Evolutionary conservation across 768 basidiomycete genomes (phyloP).

Genomic region (Kondoa malvinella): DNA sequence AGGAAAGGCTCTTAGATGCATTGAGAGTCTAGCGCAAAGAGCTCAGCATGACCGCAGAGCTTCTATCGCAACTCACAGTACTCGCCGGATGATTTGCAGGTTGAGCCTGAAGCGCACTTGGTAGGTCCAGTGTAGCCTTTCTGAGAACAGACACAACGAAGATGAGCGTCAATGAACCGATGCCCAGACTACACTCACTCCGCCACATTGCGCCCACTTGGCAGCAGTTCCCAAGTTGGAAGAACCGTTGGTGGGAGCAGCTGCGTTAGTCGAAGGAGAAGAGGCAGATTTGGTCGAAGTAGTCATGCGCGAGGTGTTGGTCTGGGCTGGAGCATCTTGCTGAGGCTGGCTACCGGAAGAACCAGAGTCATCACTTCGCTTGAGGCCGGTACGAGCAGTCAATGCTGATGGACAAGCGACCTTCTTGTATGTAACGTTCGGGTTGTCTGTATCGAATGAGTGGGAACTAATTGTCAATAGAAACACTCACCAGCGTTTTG

Average conservation of each 20-base stretch:
- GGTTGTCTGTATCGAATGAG: too few relatives aligned
- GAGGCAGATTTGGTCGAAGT: not conserved
- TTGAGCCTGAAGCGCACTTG: not conserved
- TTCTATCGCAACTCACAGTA: not conserved
- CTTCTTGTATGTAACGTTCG: not conserved
- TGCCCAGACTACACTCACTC: too few relatives aligned
- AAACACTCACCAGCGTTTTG: too few relatives aligned
- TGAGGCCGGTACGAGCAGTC: not conserved
- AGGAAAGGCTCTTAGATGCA: not conserved
- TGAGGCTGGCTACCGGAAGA: too few relatives aligned
- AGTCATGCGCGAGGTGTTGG: too few relatives aligned
- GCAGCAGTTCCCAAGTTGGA: too few relatives aligned
- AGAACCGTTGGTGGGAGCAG: too few relatives aligned
- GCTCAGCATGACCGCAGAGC: not conserved
- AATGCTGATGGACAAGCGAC: not conserved
- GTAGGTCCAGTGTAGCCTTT: not conserved
- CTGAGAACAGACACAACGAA: too few relatives aligned
- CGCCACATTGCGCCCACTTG: not conserved
- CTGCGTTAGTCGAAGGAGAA: not conserved
- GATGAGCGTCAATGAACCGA: too few relatives aligned
- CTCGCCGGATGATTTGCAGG: not conserved
- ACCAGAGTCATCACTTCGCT: not conserved
- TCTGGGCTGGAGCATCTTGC: too few relatives aligned
- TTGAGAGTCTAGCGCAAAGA: not conserved
- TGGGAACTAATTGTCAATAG: too few relatives aligned